Conservation (phyloP, 176 grass and related monocot species). For the Phyllostachys edulis region DNA sequence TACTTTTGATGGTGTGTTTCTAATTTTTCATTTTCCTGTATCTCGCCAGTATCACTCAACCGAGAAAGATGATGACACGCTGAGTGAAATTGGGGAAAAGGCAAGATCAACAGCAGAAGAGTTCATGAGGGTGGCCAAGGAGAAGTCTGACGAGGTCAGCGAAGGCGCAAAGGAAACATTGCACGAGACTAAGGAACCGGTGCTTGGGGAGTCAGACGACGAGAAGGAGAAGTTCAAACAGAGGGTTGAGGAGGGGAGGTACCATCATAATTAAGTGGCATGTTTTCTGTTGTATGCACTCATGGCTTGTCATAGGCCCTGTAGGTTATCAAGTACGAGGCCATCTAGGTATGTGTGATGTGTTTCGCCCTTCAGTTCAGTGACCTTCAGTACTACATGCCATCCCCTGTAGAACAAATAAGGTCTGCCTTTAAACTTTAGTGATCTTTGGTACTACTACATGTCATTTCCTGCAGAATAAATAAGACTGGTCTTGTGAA, state of each 20-base stretch:
- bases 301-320: neutral
- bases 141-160: conserved; percentile 56
- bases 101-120: conserved; percentile 78
- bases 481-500: neutral
- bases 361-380: neutral
- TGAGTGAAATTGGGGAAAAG: conserved; percentile 52
- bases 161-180: conserved; percentile 52
- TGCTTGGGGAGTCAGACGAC: conserved; percentile 44
- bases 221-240: conserved; percentile 67
- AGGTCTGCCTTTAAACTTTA: neutral
- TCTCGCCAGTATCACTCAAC: conserved; percentile 35
- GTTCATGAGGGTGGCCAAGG: conserved; percentile 80
- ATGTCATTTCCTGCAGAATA: conserved; percentile 1
- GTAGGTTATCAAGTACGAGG: neutral
- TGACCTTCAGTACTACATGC: neutral
- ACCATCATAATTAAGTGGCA: conserved; percentile 36
- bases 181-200: conserved; percentile 64
- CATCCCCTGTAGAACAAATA: conserved; percentile 27
- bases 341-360: neutral
- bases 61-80: conserved; percentile 46
- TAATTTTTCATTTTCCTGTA: neutral
- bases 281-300: neutral
- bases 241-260: conserved; percentile 65
- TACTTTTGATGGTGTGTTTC: neutral
- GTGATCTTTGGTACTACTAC: neutral